Percentiles rank a stretch among this genome's conserved stretches.
Evolutionary conservation across 2,329 filamentous ascomycete species (phyloP).

Genomic region (Penicillium sp.): DNA sequence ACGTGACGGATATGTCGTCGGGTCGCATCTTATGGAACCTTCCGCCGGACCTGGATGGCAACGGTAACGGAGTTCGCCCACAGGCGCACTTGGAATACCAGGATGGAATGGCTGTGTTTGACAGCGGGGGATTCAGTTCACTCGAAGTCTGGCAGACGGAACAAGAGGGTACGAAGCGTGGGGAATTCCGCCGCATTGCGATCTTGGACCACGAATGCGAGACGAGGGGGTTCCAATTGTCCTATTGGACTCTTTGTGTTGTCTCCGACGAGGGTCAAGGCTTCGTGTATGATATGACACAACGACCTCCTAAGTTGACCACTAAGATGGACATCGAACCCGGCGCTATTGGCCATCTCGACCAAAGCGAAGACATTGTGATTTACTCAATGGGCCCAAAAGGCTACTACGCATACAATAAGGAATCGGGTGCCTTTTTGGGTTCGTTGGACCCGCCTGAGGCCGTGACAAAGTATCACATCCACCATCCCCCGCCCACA

Average conservation of each 20-base stretch:
- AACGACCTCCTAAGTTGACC: slow-evolving; percentile 33
- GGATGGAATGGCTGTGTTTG: slow-evolving; percentile 46
- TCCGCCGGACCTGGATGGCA: slow-evolving; percentile 26
- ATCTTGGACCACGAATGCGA: slow-evolving; percentile 43
- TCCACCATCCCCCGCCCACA: slow-evolving; percentile 27
- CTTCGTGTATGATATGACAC: slow-evolving; percentile 46
- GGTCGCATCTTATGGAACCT: slow-evolving; percentile 41
- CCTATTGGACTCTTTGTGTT: slow-evolving; percentile 45
- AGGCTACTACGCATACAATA: slow-evolving; percentile 45
- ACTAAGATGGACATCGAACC: slow-evolving; percentile 40
- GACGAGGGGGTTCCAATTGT: slow-evolving; percentile 48
- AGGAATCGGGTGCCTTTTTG: slow-evolving; percentile 38
- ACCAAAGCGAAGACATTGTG: slow-evolving; percentile 42
- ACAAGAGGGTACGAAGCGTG: slow-evolving; percentile 33
- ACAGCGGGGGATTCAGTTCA: slow-evolving; percentile 44
- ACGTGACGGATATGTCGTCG: slow-evolving; percentile 48
- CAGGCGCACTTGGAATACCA: slow-evolving; percentile 50
- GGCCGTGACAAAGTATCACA: slow-evolving; percentile 35
- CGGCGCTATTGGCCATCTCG: slow-evolving; percentile 45
- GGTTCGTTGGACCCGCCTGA: slow-evolving; percentile 39
- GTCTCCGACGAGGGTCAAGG: slow-evolving; percentile 45
- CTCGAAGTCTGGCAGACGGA: slow-evolving; percentile 47
- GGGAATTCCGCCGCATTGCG: slow-evolving; percentile 42
- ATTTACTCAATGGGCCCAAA: slow-evolving; percentile 45
- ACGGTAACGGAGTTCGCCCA: slow-evolving; percentile 36